Evolutionary conservation across 1,139 yeast genomes (phyloP), one percentile per base, ranked within the genome.

Genomic region (Taphrina wiesneri): DNA sequence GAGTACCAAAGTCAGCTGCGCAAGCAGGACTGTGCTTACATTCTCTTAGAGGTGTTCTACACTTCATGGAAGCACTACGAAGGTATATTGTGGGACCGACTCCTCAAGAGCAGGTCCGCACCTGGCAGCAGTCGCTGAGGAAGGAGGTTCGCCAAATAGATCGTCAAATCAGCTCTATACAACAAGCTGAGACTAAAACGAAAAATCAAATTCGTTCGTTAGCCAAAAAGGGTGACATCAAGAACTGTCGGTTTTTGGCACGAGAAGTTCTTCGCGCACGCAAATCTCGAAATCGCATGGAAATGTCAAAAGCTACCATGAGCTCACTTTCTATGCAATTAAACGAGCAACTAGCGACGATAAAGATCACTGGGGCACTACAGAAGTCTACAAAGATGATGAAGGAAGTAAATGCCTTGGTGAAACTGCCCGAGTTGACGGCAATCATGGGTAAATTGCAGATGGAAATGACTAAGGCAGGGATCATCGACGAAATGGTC

Each of bases 401-500:
- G 97, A 85, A 82, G 73, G 97, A 92, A 68, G 96, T 95, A 67
- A 92, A 91, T 74, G 82, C 82, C 66, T 80, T 95, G 73, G 86
- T 92, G 1, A 82, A 81, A 70, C 75, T 95, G 67, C 98, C 98
- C 0, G 93, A 88, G 70, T 79, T 95, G 62, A 86, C 86, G 75
- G 86, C 85, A 21, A 87, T 96, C 0, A 91, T 93, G 90, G 88
- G 87, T 74, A 96, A 87, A 71, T 78, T 95, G 69, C 88, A 93
- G 69, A 87, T 85, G 74, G 99, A 95, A 76, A 81, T 95, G 74
- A 86, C 89, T 25, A 67, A 76, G 72, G 78, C 96, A 2, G 99
- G 99, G 0, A 84, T 95, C 60, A 91, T 95, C 69, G 91, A 89
- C 72, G 99, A 95, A 74, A 93, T 95, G 98, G 86, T 92, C 76